Evolutionary conservation across 805 yeast genomes (phyloP).

Genomic region (Schwanniomyces vanrijiae): DNA sequence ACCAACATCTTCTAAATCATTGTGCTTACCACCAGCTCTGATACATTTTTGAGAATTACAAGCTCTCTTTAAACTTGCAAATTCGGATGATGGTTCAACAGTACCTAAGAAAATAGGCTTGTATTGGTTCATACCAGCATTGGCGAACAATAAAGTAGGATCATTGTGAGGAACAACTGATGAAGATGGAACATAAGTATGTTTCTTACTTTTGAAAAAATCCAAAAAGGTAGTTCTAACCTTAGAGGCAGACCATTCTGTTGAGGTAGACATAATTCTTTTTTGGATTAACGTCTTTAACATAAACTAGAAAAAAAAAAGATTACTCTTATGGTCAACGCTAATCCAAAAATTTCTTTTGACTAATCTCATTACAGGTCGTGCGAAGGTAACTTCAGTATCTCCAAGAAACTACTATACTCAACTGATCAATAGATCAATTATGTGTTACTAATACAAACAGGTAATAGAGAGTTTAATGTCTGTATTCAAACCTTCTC

Average conservation of each 20-base stretch:
- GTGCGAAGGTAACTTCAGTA: background rate
- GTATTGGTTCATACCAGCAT: slow-evolving; percentile 99
- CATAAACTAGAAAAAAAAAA: slow-evolving; percentile 6
- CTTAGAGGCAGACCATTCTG: slow-evolving; percentile 45
- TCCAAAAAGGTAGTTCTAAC: slow-evolving; percentile 86
- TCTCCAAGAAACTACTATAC: background rate
- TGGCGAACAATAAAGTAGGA: slow-evolving; percentile 93
- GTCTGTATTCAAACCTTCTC: background rate
- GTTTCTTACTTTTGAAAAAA: slow-evolving; percentile 67
- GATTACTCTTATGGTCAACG: background rate
- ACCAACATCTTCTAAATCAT: slow-evolving; percentile 97
- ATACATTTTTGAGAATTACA: slow-evolving; percentile 97
- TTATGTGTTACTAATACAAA: too few relatives aligned
- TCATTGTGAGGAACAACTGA: slow-evolving; percentile 97
- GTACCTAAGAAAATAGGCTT: slow-evolving; percentile 97
- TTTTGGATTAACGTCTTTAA: slow-evolving; percentile 12
- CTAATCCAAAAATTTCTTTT: background rate
- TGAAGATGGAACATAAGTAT: slow-evolving; percentile 86
- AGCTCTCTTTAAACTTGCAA: slow-evolving; percentile 82
- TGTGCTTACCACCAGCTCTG: slow-evolving; percentile 99
- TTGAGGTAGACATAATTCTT: slow-evolving; percentile 23
- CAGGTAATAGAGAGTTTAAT: background rate
- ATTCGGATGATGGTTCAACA: slow-evolving; percentile 90
- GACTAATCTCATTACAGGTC: background rate
- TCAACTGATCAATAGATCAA: background rate